phyloP scores from a whole-genome alignment of 2,329 filamentous ascomycete genomes.

The Monilinia aucupariae region DNA sequence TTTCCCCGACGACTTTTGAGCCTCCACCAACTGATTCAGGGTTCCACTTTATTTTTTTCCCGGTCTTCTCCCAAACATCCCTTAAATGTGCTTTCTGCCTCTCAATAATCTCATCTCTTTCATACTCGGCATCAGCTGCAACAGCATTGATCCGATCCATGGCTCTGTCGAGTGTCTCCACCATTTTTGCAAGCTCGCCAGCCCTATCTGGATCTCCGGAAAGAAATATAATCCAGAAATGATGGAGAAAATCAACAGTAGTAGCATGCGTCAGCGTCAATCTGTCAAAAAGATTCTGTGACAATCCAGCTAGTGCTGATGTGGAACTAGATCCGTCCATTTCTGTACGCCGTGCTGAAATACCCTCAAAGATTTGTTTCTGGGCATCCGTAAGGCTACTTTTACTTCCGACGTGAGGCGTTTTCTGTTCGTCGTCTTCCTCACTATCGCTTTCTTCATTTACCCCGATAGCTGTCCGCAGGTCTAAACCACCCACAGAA shows the following conservation, averaged over 20 bases:
- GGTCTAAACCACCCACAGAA: conserved; percentile 48
- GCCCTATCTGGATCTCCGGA: conserved; percentile 81
- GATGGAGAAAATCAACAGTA: conserved; percentile 90
- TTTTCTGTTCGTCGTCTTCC: conserved; percentile 51
- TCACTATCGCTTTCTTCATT: conserved; percentile 66
- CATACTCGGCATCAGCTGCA: conserved; percentile 70
- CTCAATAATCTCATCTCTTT: conserved; percentile 62
- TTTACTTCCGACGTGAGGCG: conserved; percentile 62
- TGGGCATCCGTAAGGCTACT: conserved; percentile 59
- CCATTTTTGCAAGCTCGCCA: conserved; percentile 72
- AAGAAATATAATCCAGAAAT: conserved; percentile 91
- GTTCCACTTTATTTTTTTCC: conserved; percentile 67
- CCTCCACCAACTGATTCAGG: conserved; percentile 67
- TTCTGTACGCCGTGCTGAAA: conserved; percentile 56
- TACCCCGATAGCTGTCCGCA: conserved; percentile 61
- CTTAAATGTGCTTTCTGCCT: conserved; percentile 64
- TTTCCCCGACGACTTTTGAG: conserved; percentile 63
- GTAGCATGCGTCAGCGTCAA: conserved; percentile 81
- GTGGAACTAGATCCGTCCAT: conserved; percentile 42
- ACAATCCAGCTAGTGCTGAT: conserved; percentile 39
- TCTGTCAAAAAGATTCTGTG: conserved; percentile 51
- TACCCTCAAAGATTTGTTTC: conserved; percentile 59
- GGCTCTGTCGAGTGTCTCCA: conserved; percentile 74
- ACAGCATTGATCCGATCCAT: conserved; percentile 75
- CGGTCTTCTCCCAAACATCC: conserved; percentile 64